A percentile compares a stretch with the other conserved stretches of the same genome.
Conservation (phyloP, 208 protist species). For the Vickermania spadyakhi region DNA sequence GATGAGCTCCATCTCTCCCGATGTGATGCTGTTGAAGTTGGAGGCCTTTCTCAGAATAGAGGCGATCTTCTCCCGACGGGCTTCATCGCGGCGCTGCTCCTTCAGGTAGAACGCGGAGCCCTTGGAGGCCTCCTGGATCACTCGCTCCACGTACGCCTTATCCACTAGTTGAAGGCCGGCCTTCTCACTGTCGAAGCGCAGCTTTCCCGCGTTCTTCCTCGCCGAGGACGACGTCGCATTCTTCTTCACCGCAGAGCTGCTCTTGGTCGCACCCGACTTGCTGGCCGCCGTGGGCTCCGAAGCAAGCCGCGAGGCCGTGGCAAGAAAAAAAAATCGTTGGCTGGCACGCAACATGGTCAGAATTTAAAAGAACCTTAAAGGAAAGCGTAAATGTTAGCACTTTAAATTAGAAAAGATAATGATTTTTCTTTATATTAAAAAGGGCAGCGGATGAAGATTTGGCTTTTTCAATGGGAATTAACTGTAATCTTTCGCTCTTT, state of each 20-base stretch:
- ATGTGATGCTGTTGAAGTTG: slow-evolving; percentile 30
- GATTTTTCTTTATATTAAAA: no score
- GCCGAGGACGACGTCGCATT: not conserved
- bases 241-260: not conserved
- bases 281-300: slow-evolving; percentile 1
- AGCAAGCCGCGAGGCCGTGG: not conserved
- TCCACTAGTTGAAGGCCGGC: slow-evolving; percentile 73
- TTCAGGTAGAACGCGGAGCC: slow-evolving; percentile 71
- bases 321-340: slow-evolving; percentile 1
- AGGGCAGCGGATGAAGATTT: no score
- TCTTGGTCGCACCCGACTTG: not conserved
- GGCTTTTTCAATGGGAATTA: no score
- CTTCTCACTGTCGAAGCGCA: slow-evolving; percentile 69
- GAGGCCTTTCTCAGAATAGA: slow-evolving; percentile 42
- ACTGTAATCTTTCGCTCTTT: no score
- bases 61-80: slow-evolving; percentile 38
- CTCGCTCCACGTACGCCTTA: slow-evolving; percentile 69
- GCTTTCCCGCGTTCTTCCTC: slow-evolving; percentile 26
- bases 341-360: not conserved
- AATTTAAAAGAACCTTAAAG: no score
- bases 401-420: no score
- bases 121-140: slow-evolving; percentile 71
- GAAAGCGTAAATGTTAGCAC: no score
- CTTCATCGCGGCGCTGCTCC: slow-evolving; percentile 56
- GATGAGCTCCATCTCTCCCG: slow-evolving; percentile 27